Percentiles rank a stretch among this genome's conserved stretches.
phyloP scores from a whole-genome alignment of 1,139 yeast genomes.

The Saccharomycopsis hybrid region DNA sequence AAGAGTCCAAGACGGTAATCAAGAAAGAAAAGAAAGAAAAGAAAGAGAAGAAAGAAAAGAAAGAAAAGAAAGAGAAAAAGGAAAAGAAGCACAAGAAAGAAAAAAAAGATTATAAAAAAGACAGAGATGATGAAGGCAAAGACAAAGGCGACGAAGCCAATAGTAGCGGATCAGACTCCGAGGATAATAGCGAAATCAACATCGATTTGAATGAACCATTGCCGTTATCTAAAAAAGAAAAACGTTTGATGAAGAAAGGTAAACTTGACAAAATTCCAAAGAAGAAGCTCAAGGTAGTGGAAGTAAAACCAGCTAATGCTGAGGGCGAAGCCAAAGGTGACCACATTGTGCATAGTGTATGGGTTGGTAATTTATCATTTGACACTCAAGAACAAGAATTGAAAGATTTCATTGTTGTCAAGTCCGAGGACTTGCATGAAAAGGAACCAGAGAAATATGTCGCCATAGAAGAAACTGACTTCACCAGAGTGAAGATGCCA shows the following conservation, averaged over 20 bases:
- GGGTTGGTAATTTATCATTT: conserved; percentile 91
- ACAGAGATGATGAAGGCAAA: too few species aligned
- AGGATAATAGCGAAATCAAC: conserved; percentile 51
- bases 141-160: conserved; percentile 21
- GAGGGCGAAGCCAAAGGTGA: conserved; percentile 25
- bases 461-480: conserved; percentile 41
- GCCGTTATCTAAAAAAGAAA: conserved; percentile 88
- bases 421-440: conserved; percentile 41
- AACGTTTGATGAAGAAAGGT: conserved; percentile 72
- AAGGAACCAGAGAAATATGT: conserved; percentile 37
- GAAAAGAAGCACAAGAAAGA: too few species aligned
- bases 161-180: too few species aligned
- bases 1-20: too few species aligned
- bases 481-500: conserved; percentile 62
- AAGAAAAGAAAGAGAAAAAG: too few species aligned
- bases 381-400: conserved; percentile 78
- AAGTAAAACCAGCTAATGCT: conserved; percentile 33
- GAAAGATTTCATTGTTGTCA: conserved; percentile 53
- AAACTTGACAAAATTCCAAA: conserved; percentile 49
- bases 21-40: too few species aligned
- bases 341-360: conserved; percentile 54
- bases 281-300: conserved; percentile 33
- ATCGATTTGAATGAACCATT: conserved; percentile 71
- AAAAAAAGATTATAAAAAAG: too few species aligned
- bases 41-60: too few species aligned